Evolutionary conservation across 768 basidiomycete species (phyloP).

Genomic region (Amanita phalloides): DNA sequence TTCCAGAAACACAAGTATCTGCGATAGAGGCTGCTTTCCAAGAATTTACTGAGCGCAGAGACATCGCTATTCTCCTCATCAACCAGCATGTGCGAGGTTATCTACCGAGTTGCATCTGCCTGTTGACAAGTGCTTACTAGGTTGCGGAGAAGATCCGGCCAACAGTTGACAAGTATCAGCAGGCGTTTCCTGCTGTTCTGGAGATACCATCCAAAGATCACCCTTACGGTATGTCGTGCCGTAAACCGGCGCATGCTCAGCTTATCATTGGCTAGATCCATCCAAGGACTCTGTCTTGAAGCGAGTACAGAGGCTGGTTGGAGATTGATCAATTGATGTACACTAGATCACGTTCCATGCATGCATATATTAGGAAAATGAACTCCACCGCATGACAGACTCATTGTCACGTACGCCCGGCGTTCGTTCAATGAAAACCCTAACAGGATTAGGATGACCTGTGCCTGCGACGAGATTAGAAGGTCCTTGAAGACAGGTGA

Average conservation of each 20-base stretch:
- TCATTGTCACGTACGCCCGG: constrained; percentile 63
- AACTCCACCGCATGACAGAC: constrained; percentile 58
- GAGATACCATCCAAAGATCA: constrained; percentile 99
- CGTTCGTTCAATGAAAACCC: constrained; percentile 61
- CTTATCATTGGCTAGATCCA: constrained; percentile 49
- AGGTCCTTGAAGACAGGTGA: constrained; percentile 1
- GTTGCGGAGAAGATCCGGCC: constrained; percentile 96
- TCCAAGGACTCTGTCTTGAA: constrained; percentile 93
- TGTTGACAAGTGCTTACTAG: constrained; percentile 28
- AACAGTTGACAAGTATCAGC: constrained; percentile 89
- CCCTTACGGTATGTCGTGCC: constrained; percentile 69
- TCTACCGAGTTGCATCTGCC: constrained; percentile 1
- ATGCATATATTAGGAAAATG: constrained; percentile 19
- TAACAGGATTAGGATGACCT: constrained; percentile 45
- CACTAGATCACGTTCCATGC: neutral
- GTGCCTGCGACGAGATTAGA: constrained; percentile 36
- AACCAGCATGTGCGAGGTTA: constrained; percentile 82
- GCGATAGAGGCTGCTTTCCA: constrained; percentile 88
- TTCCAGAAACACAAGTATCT: constrained; percentile 78
- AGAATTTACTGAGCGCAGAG: constrained; percentile 89
- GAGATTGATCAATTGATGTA: constrained; percentile 34
- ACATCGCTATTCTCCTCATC: constrained; percentile 93
- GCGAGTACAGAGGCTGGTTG: constrained; percentile 92
- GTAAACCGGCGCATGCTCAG: neutral
- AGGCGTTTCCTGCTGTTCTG: constrained; percentile 91